Percentiles rank a stretch among this genome's conserved stretches.
Evolutionary conservation across 108 stramenopile species (phyloP).

Genomic region (Cyclostephanos invisitatus): DNA sequence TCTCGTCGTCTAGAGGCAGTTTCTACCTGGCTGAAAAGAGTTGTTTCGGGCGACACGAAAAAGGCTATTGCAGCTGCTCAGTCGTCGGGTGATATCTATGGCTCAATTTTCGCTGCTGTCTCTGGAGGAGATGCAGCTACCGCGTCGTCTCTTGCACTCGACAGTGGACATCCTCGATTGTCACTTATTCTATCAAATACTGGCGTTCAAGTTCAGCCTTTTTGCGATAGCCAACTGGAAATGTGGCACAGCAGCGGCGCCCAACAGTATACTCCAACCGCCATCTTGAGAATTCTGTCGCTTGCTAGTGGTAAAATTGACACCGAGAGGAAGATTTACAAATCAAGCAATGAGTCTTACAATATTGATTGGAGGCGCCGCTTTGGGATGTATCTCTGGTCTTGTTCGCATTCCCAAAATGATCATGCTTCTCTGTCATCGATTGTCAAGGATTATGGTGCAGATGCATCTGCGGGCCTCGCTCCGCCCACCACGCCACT

Average conservation of each 20-base stretch:
- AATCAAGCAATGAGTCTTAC: conserved; percentile 30
- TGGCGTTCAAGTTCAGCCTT: conserved; percentile 28
- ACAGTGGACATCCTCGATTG: conserved; percentile 53
- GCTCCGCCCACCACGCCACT: conserved; percentile 60
- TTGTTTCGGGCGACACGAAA: conserved; percentile 30
- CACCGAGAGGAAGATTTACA: conserved; percentile 56
- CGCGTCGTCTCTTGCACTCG: conserved; percentile 62
- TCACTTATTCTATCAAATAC: conserved; percentile 59
- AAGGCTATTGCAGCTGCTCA: conserved; percentile 30
- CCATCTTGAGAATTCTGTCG: conserved; percentile 56
- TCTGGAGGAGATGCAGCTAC: conserved; percentile 60
- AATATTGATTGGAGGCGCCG: conserved; percentile 74
- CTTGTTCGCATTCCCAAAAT: conserved; percentile 33
- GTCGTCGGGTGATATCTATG: conserved; percentile 32
- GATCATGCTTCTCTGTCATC: conserved; percentile 33
- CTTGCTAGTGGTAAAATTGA: conserved; percentile 55
- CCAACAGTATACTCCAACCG: conserved; percentile 33
- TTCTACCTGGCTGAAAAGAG: conserved; percentile 22
- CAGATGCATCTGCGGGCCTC: conserved; percentile 50
- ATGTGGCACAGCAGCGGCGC: conserved; percentile 52
- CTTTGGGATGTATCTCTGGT: conserved; percentile 65
- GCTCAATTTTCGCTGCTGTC: conserved; percentile 69
- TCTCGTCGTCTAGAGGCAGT: conserved; percentile 36
- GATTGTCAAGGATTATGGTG: conserved; percentile 52
- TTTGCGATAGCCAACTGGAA: conserved; percentile 43